Evolutionary conservation across 805 yeast genomes (phyloP).

Genomic region (Vanderwaltozyma verrucispora): DNA sequence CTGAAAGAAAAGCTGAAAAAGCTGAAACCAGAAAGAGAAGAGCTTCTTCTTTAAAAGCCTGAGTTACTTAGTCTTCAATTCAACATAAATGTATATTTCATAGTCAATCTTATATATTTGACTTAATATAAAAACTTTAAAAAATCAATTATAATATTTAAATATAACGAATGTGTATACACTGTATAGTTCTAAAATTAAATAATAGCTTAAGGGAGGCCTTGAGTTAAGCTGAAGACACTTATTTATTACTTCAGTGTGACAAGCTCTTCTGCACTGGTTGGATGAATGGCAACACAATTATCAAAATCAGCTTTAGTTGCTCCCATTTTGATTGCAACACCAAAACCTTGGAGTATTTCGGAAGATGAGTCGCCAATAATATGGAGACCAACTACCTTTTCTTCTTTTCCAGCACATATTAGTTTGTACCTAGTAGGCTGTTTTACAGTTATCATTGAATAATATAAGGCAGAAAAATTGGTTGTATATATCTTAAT

Average conservation of each 20-base stretch:
- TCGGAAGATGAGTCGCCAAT: constrained; percentile 89
- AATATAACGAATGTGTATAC: no score
- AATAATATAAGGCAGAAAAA: constrained; percentile 89
- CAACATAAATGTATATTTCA: constrained; percentile 6
- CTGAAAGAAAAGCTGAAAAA: constrained; percentile 96
- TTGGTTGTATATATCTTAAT: constrained; percentile 72
- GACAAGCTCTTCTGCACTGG: constrained; percentile 95
- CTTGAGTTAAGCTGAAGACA: no score
- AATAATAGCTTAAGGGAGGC: no score
- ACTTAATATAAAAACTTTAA: constrained; percentile 2
- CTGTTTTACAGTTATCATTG: constrained; percentile 49
- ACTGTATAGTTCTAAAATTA: no score
- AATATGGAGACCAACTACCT: constrained; percentile 89
- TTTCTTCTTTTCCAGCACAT: constrained; percentile 73
- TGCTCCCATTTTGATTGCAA: constrained; percentile 98
- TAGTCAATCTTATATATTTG: constrained; percentile 4
- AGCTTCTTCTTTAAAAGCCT: constrained; percentile 97
- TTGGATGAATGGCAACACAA: constrained; percentile 98
- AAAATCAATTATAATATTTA: neutral
- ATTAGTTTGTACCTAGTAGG: constrained; percentile 84
- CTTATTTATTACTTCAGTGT: constrained; percentile 38
- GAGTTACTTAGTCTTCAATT: constrained; percentile 21
- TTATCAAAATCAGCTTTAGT: constrained; percentile 91
- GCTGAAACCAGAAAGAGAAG: constrained; percentile 99
- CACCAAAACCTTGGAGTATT: constrained; percentile 96